These are phyloP conservation scores for Periconia sp. DNA, from an alignment of 2,329 filamentous ascomycete genomes.

Conservation along the genomic window DNA sequence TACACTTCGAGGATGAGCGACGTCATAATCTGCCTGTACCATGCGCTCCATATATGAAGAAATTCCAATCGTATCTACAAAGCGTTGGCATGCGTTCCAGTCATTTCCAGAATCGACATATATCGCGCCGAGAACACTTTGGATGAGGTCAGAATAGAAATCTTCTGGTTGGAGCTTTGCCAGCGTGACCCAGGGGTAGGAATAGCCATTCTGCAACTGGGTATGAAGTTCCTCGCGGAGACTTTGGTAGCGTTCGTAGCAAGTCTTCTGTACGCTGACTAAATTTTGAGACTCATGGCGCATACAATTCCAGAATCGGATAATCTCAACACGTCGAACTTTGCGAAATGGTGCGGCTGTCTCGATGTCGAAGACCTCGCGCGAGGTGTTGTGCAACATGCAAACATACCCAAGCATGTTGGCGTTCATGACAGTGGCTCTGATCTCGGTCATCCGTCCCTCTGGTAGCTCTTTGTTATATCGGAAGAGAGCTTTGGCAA, in stretches of 20 bases:
- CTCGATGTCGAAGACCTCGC: slow-evolving; percentile 1
- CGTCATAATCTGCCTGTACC: not conserved
- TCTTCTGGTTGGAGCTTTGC: slow-evolving; percentile 1
- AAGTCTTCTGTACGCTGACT: not conserved
- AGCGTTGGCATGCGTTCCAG: slow-evolving; percentile 1
- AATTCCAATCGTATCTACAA: slow-evolving; percentile 2
- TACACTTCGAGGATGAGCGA: slow-evolving; percentile 1
- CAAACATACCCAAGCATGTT: slow-evolving; percentile 4
- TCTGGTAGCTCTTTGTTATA: not conserved
- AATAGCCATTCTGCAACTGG: not conserved
- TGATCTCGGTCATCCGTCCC: slow-evolving; percentile 3
- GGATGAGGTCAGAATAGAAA: slow-evolving; percentile 2
- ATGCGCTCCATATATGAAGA: slow-evolving; percentile 1
- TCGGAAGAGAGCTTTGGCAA: slow-evolving; percentile 2
- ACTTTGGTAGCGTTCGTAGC: not conserved
- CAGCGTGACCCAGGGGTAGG: slow-evolving; percentile 2
- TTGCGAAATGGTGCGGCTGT: slow-evolving; percentile 1
- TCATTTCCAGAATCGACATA: slow-evolving; percentile 4
- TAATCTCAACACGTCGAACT: not conserved
- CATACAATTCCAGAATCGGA: slow-evolving; percentile 4
- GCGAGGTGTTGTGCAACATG: slow-evolving; percentile 2
- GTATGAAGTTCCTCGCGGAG: not conserved
- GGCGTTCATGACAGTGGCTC: slow-evolving; percentile 2
- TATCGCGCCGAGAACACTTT: slow-evolving; percentile 3
- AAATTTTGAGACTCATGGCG: slow-evolving; percentile 2